These are phyloP conservation scores for Buddleja alternifolia DNA, from an alignment of 257 asterid genomes.

Conservation along the genomic window DNA sequence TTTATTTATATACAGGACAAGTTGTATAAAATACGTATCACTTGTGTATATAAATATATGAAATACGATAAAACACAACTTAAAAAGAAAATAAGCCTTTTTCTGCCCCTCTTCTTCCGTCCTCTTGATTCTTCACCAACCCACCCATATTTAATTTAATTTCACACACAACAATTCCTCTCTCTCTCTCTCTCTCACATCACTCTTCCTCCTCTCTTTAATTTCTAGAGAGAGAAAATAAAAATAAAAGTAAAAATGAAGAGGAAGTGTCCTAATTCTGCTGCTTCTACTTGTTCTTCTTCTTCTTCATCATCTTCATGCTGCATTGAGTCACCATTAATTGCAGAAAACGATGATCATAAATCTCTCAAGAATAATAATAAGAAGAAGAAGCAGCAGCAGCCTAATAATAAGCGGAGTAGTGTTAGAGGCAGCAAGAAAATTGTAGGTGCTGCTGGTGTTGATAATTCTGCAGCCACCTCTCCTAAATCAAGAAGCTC, in stretches of 20 bases:
- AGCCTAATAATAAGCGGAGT: too few relatives aligned
- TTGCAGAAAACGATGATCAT: background rate
- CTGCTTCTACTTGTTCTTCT: slow-evolving; percentile 37
- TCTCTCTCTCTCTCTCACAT: slow-evolving; percentile 19
- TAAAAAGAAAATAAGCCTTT: slow-evolving; percentile 48
- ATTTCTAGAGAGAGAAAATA: slow-evolving; percentile 16
- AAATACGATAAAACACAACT: slow-evolving; percentile 82
- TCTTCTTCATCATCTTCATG: slow-evolving; percentile 74
- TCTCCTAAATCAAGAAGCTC: slow-evolving; percentile 78
- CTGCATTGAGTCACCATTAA: slow-evolving; percentile 47
- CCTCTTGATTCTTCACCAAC: slow-evolving; percentile 51
- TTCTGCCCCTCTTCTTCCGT: background rate
- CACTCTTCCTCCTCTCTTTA: slow-evolving; percentile 14
- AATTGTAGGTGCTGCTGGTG: slow-evolving; percentile 71
- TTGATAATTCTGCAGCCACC: slow-evolving; percentile 40
- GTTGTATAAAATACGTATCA: too few relatives aligned
- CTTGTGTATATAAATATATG: too few relatives aligned
- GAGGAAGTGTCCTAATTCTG: slow-evolving; percentile 35
- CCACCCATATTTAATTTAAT: slow-evolving; percentile 28
- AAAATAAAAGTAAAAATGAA: slow-evolving; percentile 39
- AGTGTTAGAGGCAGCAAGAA: too few relatives aligned
- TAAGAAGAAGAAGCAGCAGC: slow-evolving; percentile 32
- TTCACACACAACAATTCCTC: slow-evolving; percentile 20
- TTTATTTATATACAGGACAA: too few relatives aligned
- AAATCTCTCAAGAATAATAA: slow-evolving; percentile 15